phyloP scores from a whole-genome alignment of 148 eudicot species.

The Rhododendron vialii region DNA sequence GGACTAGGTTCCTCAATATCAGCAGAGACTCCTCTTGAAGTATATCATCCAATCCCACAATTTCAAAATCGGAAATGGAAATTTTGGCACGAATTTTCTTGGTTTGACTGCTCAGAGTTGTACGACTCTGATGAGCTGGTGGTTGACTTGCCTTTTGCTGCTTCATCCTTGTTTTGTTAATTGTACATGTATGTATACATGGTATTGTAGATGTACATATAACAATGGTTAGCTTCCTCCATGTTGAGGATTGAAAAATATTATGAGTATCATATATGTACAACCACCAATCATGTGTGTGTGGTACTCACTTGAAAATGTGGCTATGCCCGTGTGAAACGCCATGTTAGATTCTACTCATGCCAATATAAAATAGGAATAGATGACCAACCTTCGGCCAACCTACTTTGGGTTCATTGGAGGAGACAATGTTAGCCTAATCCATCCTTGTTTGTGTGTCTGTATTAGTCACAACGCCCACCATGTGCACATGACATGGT shows the following conservation, averaged over 20 bases:
- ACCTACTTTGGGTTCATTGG: neutral
- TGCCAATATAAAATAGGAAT: neutral
- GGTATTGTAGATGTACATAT: neutral
- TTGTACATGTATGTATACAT: neutral
- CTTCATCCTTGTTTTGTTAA: neutral
- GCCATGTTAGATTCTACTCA: neutral
- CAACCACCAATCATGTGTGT: neutral
- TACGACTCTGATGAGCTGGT: neutral
- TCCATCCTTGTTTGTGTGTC: neutral
- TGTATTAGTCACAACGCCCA: neutral
- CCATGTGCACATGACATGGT: neutral
- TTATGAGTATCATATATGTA: neutral
- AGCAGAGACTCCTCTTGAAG: constrained; percentile 1
- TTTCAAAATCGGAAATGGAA: neutral
- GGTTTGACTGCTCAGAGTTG: constrained; percentile 24
- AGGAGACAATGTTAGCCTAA: neutral
- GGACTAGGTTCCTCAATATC: neutral
- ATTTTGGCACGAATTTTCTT: neutral
- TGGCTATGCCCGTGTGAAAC: neutral
- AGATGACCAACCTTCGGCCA: neutral
- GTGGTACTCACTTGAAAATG: neutral
- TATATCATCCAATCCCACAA: neutral
- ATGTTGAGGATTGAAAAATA: neutral
- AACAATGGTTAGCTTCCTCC: neutral
- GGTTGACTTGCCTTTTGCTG: constrained; percentile 6